Percentiles rank a stretch among this genome's conserved stretches.
These are phyloP conservation scores for Fraxinus cuspidata DNA, from an alignment of 257 asterid species.

Conservation along the genomic window DNA sequence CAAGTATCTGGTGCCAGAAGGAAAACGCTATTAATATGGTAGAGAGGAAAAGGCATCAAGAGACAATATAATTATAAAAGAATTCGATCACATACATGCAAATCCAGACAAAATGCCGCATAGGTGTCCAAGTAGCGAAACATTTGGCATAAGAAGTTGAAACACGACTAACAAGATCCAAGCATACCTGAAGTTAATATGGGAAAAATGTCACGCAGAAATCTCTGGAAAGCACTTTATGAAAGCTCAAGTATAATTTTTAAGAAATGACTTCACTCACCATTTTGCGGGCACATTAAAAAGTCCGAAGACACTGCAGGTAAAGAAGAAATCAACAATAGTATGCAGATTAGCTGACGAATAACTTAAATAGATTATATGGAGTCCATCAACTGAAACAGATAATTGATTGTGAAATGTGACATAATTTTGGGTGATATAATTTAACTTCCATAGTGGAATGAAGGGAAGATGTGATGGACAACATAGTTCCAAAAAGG, in stretches of 20 bases:
- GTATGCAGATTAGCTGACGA: constrained; percentile 12
- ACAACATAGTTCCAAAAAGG: neutral
- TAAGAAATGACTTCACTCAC: constrained; percentile 38
- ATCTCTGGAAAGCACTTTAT: constrained; percentile 18
- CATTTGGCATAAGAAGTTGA: constrained; percentile 85
- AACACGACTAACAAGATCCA: constrained; percentile 84
- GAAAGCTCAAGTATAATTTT: constrained; percentile 16
- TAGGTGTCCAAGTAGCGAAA: constrained; percentile 80
- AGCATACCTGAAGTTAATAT: constrained; percentile 54
- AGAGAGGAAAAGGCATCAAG: neutral
- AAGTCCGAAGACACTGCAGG: constrained; percentile 89
- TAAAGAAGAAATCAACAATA: constrained; percentile 9
- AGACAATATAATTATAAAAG: neutral
- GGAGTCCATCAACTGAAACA: constrained; percentile 19
- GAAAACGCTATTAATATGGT: constrained; percentile 6
- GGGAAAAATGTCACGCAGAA: constrained; percentile 7
- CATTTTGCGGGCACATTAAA: constrained; percentile 93
- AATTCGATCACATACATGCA: constrained; percentile 58
- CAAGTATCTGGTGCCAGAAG: constrained; percentile 25
- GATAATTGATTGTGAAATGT: constrained; percentile 7
- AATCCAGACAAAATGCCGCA: constrained; percentile 89
- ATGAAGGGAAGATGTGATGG: neutral
- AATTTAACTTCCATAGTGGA: neutral
- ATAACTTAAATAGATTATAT: constrained; percentile 13
- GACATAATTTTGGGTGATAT: neutral